Base-by-base conservation (phyloP, 257 asterid genomes). In the Gynochthodes officinalis region DNA sequence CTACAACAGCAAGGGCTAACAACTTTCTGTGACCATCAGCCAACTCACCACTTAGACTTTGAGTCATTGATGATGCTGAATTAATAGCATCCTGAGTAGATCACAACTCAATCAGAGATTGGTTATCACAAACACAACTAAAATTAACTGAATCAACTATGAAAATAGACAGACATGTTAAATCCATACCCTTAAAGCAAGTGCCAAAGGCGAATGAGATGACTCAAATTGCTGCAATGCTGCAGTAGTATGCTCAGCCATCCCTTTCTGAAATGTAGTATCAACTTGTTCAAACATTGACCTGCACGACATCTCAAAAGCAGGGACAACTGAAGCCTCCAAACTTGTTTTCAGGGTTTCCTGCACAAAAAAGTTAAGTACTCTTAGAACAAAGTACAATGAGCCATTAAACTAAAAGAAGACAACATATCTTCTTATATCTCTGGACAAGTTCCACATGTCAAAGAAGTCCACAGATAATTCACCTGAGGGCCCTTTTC, bases 221-320 rank as follows among this genome's bases (percentile, higher is more conserved):
- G 96, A 89, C 70, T 92, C 98, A 70, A 89, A 80, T 73, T 95
- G 96, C 78, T 90, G 97, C 71, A 87, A 96, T 68, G 87, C 89
- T 21, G 87, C 87, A 65, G 89, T 70, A 27, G 87, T 79, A 79
- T 92, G 99, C 77, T 92, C 97, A 39, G 76, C 78, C 89, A 95
- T 80, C 75, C 99, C 98, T 81, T 90, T 95, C 79, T 90, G 97
- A 76, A 92, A 90, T 53, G 96, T 69, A 42, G 96, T 81, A 82
- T 92, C 98, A 61, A 95, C 92, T 85, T 89, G 99, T 87, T 95
- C 98, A 78, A 95, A 90, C 97, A 95, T 86, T 64, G 94, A 78
- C 80, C 89, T 80, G 87, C 99, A 95, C 10, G 99, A 90, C 86
- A 83, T 84, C 91, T 95, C 97, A 62, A 95, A 92, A 28, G 96